Evolutionary conservation across 768 basidiomycete genomes (phyloP), one percentile per base, ranked within the genome.

Genomic region (Leccinellum albellum): DNA sequence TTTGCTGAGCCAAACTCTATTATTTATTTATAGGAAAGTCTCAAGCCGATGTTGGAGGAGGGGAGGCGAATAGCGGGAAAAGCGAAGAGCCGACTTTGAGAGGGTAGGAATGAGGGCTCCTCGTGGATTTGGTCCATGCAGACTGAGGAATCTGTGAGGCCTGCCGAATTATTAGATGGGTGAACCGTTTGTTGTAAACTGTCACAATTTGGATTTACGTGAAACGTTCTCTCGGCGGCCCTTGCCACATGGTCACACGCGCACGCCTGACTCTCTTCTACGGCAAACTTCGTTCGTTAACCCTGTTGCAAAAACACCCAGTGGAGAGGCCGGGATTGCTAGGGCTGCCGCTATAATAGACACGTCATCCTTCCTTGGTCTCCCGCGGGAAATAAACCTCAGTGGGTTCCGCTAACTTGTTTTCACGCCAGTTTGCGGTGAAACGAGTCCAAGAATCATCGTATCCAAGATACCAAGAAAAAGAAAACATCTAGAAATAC

Each of bases 1-100:
- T 26, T 37, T 14, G 21, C 55, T 61, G 20, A 42, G 20, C 40
- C 12, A 42, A 42, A 20, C 37, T 40, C 0, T 2, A n/a, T 17
- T 9, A 58, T 6, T 17, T 14, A 6, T 24, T 31, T 5, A 15
- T 46, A 68, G 67, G 61, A 69, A 20, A 64, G 61, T 44, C 63
- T 69, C 9, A 63, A 57, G 32, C 67, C 67, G 10, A 66, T 69
- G 67, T 52, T 68, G 31, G 63, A 59, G 29, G 63, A 66, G 3
- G 67, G 67, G 13, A 64, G 63, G 21, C 51, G 48, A 15, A 59
- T 66, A 32, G 63, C 61, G n/a, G 50, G 26, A 7, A 26, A 14
- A 17, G 24, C 21, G 24, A 69, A 60, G 47, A 66, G 65, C 29
- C 63, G 63, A 29, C 65, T 69, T 33, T 69, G 51, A 64, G 35